Base-by-base conservation (phyloP, 441 rosid genomes). In the Corymbia calophylla region DNA sequence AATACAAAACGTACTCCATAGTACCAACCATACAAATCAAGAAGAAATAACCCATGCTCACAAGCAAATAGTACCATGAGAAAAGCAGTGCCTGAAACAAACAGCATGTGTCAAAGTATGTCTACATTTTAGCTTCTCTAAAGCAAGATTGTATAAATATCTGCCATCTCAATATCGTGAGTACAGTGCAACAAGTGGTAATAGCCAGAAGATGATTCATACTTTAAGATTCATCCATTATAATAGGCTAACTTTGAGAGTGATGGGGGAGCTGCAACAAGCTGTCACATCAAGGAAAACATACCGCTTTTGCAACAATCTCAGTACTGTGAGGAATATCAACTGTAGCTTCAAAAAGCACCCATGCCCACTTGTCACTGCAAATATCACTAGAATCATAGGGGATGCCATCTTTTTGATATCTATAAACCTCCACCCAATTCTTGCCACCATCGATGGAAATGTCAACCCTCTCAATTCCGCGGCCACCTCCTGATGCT, bases 311-410 rank as follows among this genome's bases (percentile, higher is more conserved):
- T 89, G 95, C 99, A 56, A 96, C 95, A 89, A 98, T 96, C 92
- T 96, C 96, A 0, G 97, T 94, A 77, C 85, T 90, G 64, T 88
- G 91, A 32, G 94, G 88, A 89, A 96, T 92, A 89, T 96, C 96
- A 89, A 96, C 93, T 27, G 92, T 92, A 91, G 93, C 94, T 89
- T 98, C 98, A 92, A 97, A 97, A 88, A 98, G 94, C 91, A 97
- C 99, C 99, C 99, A 98, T 5, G 99, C 97, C 99, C 99, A 98
- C 92, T 96, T 97, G 94, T 98, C 99, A 87, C 97, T 94, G 91
- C 87, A 91, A 77, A 68, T 80, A 88, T 93, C 95, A 88, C 95
- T 98, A 49, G 99, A 92, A 64, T 94, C 88, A 89, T 97, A 98
- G 32, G 93, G 90, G 89, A 90, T 31, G 64, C 95, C 98, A 86